phyloP scores from a whole-genome alignment of 345 rosid genomes.

The Schrenkiella parvula region DNA sequence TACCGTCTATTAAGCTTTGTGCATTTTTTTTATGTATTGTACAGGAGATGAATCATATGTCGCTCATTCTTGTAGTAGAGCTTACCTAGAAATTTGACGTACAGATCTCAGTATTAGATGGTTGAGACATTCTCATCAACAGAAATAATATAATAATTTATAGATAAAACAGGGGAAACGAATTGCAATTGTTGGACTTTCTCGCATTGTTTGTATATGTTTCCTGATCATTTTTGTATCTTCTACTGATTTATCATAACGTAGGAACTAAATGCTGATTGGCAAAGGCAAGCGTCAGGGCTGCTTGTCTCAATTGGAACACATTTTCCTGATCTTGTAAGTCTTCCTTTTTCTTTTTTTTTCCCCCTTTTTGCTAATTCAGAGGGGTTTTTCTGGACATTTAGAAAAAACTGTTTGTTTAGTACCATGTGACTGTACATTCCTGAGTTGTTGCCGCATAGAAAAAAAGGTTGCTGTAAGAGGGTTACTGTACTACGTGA shows the following conservation, averaged over 20 bases:
- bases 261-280: slow-evolving; percentile 82
- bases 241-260: slow-evolving; percentile 17
- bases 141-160: background rate
- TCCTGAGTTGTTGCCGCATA: background rate
- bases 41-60: background rate
- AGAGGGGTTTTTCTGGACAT: background rate
- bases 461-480: background rate
- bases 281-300: slow-evolving; percentile 91
- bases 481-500: background rate
- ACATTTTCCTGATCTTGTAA: slow-evolving; percentile 94
- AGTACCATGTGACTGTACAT: slow-evolving; percentile 8
- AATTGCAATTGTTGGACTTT: background rate
- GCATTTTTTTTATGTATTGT: slow-evolving; percentile 1
- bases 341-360: slow-evolving; percentile 16
- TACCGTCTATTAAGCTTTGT: background rate
- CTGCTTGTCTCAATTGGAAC: slow-evolving; percentile 87
- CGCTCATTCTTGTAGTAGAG: slow-evolving; percentile 5
- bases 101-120: slow-evolving; percentile 1
- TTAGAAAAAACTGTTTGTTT: slow-evolving; percentile 2
- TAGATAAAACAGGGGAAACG: background rate
- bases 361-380: background rate
- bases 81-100: background rate
- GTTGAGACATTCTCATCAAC: slow-evolving; percentile 6
- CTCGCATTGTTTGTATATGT: background rate
- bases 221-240: background rate